Conservation (phyloP, 306 rosid species). For the Mucuna pruriens region DNA sequence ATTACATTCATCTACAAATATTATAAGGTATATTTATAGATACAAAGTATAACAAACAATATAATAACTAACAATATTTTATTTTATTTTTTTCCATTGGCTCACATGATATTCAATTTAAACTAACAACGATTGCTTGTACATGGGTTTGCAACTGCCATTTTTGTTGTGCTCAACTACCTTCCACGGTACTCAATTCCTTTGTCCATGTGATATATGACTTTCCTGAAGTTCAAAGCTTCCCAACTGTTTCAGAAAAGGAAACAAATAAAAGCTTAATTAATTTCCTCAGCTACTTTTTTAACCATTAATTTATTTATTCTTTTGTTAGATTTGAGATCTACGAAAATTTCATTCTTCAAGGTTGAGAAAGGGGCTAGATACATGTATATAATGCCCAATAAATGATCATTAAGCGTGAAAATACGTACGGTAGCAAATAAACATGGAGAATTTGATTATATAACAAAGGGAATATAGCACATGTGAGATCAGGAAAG, state of each 20-base stretch:
- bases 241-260: not conserved
- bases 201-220: slow-evolving; percentile 22
- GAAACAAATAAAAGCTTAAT: not conserved
- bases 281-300: not conserved
- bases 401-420: not conserved
- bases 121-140: not conserved
- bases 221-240: slow-evolving; percentile 35
- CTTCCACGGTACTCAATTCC: slow-evolving; percentile 38
- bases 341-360: not conserved
- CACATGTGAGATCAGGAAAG: not conserved
- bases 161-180: not conserved
- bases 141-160: not conserved
- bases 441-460: not conserved
- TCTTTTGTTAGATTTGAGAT: not conserved
- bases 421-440: not conserved
- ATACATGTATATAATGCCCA: not conserved
- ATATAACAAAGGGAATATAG: not conserved
- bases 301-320: not conserved
- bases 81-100: not conserved
- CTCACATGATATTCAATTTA: not conserved
- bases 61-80: not conserved
- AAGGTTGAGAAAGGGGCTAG: not conserved
- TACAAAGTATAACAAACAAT: not conserved
- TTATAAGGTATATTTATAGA: no score
- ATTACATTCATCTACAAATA: no score